Percentiles rank a stretch among this genome's conserved stretches.
These are phyloP conservation scores for Macrotyloma uniflorum DNA, from an alignment of 306 rosid species.

Conservation along the genomic window DNA sequence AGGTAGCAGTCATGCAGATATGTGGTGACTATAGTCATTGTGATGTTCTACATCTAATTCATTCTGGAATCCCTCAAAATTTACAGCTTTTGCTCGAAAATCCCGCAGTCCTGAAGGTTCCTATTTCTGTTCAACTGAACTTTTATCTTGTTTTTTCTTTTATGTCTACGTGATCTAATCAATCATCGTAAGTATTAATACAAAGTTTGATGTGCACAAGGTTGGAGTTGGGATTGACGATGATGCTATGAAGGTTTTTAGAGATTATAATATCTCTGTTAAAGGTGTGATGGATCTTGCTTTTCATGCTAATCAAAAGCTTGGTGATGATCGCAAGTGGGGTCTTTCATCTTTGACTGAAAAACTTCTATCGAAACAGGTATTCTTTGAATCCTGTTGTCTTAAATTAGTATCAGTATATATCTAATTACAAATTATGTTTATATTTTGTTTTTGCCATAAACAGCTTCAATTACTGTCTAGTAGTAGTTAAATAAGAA, in stretches of 20 bases:
- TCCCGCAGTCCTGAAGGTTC: constrained; percentile 69
- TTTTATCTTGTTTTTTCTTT: not conserved
- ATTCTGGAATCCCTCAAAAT: constrained; percentile 81
- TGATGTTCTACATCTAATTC: constrained; percentile 82
- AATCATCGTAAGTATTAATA: not conserved
- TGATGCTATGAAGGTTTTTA: constrained; percentile 76
- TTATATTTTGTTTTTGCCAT: not conserved
- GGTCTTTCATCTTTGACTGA: constrained; percentile 78
- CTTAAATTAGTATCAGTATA: not conserved
- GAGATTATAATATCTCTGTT: constrained; percentile 68
- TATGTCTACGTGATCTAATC: constrained; percentile 18
- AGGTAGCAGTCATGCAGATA: constrained; percentile 91
- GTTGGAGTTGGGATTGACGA: constrained; percentile 77
- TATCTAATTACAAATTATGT: not conserved
- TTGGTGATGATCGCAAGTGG: constrained; percentile 58
- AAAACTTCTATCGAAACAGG: constrained; percentile 75
- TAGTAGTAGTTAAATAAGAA: not conserved
- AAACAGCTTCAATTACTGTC: not conserved
- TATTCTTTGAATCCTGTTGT: constrained; percentile 35
- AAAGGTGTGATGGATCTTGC: constrained; percentile 74
- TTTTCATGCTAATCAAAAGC: constrained; percentile 71
- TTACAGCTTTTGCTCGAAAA: constrained; percentile 75
- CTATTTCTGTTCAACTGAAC: constrained; percentile 23
- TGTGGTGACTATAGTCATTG: constrained; percentile 61
- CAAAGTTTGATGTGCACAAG: constrained; percentile 44